Evolutionary conservation across 495 filamentous ascomycete species (phyloP).

Genomic region (Talaromyces adpressus): DNA sequence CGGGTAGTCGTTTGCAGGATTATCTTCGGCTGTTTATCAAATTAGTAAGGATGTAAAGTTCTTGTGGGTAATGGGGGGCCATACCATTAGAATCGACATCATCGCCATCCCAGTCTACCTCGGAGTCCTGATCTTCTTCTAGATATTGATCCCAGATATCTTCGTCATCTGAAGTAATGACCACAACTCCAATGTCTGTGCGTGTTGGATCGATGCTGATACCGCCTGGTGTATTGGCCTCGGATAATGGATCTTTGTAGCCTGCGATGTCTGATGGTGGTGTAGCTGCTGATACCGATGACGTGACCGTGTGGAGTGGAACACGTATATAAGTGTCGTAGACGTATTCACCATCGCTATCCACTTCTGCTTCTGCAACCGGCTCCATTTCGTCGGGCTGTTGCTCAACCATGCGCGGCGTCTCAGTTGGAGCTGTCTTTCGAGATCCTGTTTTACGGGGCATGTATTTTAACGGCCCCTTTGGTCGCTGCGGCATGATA

Average conservation of each 20-base stretch:
- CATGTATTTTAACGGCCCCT: neutral
- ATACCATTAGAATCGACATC: conserved; percentile 57
- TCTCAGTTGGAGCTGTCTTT: neutral
- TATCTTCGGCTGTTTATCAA: conserved; percentile 48
- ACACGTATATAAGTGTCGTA: conserved; percentile 56
- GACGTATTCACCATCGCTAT: conserved; percentile 48
- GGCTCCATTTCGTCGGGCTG: neutral
- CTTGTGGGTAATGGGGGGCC: conserved; percentile 5
- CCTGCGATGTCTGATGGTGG: neutral
- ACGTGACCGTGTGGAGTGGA: conserved; percentile 22
- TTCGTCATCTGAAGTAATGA: conserved; percentile 53
- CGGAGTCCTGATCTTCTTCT: conserved; percentile 46
- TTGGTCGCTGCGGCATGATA: neutral
- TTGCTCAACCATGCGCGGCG: neutral
- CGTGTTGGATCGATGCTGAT: conserved; percentile 23
- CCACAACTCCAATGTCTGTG: conserved; percentile 47
- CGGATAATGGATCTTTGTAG: conserved; percentile 26
- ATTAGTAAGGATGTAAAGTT: neutral
- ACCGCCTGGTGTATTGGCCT: conserved; percentile 23
- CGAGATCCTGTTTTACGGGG: neutral
- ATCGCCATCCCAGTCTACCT: conserved; percentile 46
- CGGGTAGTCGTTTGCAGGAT: conserved; percentile 61
- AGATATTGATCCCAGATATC: conserved; percentile 50
- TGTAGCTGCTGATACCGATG: neutral
- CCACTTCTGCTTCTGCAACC: neutral